Evolutionary conservation across 352 stramenopile genomes (phyloP), one percentile per base, ranked within the genome.

Genomic region (Aphanomyces euteiches): DNA sequence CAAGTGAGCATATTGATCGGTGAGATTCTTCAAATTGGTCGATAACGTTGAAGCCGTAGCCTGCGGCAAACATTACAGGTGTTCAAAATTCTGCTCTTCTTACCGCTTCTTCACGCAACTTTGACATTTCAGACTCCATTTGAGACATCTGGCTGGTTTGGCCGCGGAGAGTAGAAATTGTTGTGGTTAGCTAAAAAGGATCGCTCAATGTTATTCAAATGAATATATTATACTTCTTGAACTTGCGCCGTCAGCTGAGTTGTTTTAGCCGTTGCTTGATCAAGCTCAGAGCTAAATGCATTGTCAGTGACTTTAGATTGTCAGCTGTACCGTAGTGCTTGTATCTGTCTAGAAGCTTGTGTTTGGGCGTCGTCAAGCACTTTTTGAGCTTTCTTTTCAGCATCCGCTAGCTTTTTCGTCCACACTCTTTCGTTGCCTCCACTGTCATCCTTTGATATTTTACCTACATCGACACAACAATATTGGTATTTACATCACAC

Each of bases 371-470:
- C 86, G n/a, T 91, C 82, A 5, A 90, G 45, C 3, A 74, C 71
- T n/a, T 83, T 80, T 64, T 88, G 84, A 72, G 91, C 78, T 56
- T 90, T 92, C 79, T 94, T 94, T 67, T 94, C 86, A 43, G 82
- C 72, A 5, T 94, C 86, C 0, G 67, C 77, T n/a, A 94, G 41
- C 21, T 84, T 82, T 48, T 85, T 81, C 69, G 91, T 82, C 7
- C 86, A 72, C 15, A 77, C 12, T 36, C 56, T 69, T 36, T 73
- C 72, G 0, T 58, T 58, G 47, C 59, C 77, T 7, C 65, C 76
- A 10, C 65, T 72, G 17, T 67, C 68, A 39, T 69, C 63, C 7
- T 73, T 28, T 56, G 38, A 48, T 56, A 43, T 19, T 40, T 63
- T 12, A 15, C 72, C 34, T 70, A 19, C 38, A 57, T 17, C 5